Percentiles rank a stretch among this genome's conserved stretches.
These are phyloP conservation scores for Solanum commersonii DNA, from an alignment of 257 asterid genomes.

Conservation along the genomic window DNA sequence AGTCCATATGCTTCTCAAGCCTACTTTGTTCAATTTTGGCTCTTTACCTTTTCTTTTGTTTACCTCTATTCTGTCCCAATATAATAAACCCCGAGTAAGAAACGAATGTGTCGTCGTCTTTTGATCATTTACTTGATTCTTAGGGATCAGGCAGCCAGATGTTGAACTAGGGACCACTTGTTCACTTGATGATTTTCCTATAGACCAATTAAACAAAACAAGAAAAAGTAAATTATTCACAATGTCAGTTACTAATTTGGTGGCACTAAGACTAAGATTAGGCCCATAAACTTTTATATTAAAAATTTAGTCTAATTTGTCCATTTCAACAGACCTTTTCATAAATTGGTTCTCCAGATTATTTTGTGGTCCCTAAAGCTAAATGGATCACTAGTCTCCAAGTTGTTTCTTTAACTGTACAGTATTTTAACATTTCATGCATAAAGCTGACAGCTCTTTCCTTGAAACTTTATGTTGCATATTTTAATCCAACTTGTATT, in stretches of 20 bases:
- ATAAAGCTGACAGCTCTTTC: not conserved
- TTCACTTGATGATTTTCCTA: constrained; percentile 19
- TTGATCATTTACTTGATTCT: not conserved
- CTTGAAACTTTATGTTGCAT: not conserved
- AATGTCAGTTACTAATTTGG: not conserved
- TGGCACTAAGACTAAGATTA: not conserved
- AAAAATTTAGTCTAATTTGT: not conserved
- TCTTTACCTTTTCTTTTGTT: not conserved
- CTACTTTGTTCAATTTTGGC: not conserved
- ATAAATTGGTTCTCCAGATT: not conserved
- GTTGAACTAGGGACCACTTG: constrained; percentile 45
- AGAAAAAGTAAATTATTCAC: not conserved
- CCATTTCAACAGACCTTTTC: not conserved
- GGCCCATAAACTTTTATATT: not conserved
- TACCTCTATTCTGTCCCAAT: not conserved
- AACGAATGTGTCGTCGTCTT: not conserved
- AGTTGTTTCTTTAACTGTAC: not conserved
- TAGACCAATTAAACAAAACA: not conserved
- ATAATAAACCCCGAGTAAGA: not conserved
- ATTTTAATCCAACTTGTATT: not conserved
- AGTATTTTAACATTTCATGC: not conserved
- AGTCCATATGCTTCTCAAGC: not conserved
- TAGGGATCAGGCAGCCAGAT: not conserved
- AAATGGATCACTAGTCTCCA: not conserved
- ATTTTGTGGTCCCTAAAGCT: constrained; percentile 24